Evolutionary conservation across 2,329 filamentous ascomycete genomes (phyloP), one percentile per base, ranked within the genome.

Genomic region (Pestalotiopsis sp.): DNA sequence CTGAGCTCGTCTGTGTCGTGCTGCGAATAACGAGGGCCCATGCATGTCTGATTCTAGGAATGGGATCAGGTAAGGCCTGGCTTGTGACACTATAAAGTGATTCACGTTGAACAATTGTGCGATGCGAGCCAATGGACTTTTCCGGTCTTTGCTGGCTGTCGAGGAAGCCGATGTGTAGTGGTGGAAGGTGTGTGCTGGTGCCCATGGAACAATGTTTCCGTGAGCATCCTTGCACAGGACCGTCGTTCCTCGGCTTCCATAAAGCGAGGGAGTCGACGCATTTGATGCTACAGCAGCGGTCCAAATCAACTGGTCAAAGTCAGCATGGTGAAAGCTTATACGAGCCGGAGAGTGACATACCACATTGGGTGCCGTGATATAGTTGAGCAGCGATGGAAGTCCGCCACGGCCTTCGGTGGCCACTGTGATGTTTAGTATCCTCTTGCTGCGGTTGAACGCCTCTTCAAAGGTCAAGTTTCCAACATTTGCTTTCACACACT

Each of bases 51-150:
- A 92, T 70, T 92, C 90, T 4, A 97, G 85, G 75, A 97, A 96
- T 0, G 95, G 95, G 36, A 95, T 91, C 17, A 97, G 85, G 79
- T 97, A 97, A 0, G 95, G 95, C 3, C 95, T 88, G 0, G 95
- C 94, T 82, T 98, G 95, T 72, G 93, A 96, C 73, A 98, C 90
- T 72, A 98, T 94, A 81, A 97, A 98, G 82, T 98, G 95, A 77
- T 97, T 97, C 66, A 97, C 93, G 77, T 97, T 97, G 86, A 96
- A 96, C 12, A 95, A 87, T 80, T 95, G 92, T 6, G 92, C 89
- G 38, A 96, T 90, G 52, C 93, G 88, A 66, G 89, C 86, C 1
- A 96, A 86, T 2, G 87, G 87, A 20, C 45, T 66, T 75, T 88
- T 90, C 57, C 89, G 89, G 70, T 93, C 90, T 57, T 86, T 86